phyloP scores from a whole-genome alignment of 116 monocot species.

The Papilionanthe hybrid region DNA sequence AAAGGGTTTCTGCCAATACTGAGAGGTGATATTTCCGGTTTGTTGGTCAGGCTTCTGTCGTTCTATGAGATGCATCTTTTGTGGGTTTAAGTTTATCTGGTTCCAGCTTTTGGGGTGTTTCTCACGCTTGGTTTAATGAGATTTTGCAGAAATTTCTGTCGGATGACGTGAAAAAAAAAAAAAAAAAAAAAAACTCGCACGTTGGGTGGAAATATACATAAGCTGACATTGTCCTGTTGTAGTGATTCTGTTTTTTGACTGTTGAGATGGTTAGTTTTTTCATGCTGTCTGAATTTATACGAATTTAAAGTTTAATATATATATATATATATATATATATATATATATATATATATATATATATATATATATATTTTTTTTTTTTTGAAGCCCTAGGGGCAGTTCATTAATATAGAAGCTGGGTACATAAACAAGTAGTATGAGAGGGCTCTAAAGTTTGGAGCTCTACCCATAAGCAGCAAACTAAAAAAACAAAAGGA shows the following conservation, averaged over 20 bases:
- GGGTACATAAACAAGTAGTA: no score
- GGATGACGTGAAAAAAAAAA: neutral
- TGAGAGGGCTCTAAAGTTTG: no score
- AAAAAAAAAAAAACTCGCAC: neutral
- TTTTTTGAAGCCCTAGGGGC: no score
- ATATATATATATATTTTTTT: no score
- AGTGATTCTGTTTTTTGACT: neutral
- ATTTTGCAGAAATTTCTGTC: constrained; percentile 3
- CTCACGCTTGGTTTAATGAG: neutral
- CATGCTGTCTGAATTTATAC: neutral
- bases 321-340: no score
- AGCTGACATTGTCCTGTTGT: neutral
- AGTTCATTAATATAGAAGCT: no score
- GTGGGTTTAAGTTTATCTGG: neutral
- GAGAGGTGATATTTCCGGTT: constrained; percentile 38
- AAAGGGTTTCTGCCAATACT: constrained; percentile 61
- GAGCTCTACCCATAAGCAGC: no score
- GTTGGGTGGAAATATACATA: neutral
- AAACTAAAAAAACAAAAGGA: no score
- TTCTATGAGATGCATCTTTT: neutral
- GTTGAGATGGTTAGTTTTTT: neutral
- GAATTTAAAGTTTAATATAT: no score
- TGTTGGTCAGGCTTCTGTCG: neutral
- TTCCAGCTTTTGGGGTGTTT: neutral
- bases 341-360: no score